Percentiles rank a stretch among this genome's conserved stretches.
phyloP scores from a whole-genome alignment of 2,329 filamentous ascomycete species.

The Pseudonectria foliicola region DNA sequence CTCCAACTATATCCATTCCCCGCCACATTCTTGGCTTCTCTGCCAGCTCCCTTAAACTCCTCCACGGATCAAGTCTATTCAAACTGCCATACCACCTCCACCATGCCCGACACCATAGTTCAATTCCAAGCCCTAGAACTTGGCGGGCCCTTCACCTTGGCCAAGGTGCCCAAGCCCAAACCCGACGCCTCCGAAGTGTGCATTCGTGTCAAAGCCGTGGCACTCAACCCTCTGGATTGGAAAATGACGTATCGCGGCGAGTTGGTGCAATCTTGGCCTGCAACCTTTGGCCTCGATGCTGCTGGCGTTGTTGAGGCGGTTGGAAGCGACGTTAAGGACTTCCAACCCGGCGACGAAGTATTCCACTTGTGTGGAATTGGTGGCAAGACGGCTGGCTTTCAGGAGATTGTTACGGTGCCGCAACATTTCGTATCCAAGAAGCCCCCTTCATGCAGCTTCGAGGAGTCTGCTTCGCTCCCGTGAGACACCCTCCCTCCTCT shows the following conservation, averaged over 20 bases:
- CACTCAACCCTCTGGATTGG: constrained; percentile 17
- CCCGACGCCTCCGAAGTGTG: constrained; percentile 10
- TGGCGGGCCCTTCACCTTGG: constrained; percentile 12
- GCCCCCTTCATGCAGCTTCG: constrained; percentile 7
- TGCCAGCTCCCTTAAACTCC: too few species aligned
- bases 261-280: constrained; percentile 13
- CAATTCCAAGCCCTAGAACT: constrained; percentile 11
- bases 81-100: neutral
- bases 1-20: too few species aligned
- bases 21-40: too few species aligned
- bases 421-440: constrained; percentile 14
- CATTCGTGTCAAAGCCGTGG: constrained; percentile 15
- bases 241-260: constrained; percentile 13
- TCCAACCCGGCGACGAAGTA: constrained; percentile 34
- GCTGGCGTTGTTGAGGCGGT: constrained; percentile 18
- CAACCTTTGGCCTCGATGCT: constrained; percentile 12
- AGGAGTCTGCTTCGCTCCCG: constrained; percentile 13
- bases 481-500: constrained; percentile 4
- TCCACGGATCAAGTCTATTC: too few species aligned
- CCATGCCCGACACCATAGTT: constrained; percentile 8
- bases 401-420: constrained; percentile 13
- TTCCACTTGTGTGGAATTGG: constrained; percentile 13
- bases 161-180: constrained; percentile 6
- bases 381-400: constrained; percentile 13
- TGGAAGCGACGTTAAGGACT: constrained; percentile 12